Conservation (phyloP, 2,329 filamentous ascomycete species). For the Ceratocystis variospora region DNA sequence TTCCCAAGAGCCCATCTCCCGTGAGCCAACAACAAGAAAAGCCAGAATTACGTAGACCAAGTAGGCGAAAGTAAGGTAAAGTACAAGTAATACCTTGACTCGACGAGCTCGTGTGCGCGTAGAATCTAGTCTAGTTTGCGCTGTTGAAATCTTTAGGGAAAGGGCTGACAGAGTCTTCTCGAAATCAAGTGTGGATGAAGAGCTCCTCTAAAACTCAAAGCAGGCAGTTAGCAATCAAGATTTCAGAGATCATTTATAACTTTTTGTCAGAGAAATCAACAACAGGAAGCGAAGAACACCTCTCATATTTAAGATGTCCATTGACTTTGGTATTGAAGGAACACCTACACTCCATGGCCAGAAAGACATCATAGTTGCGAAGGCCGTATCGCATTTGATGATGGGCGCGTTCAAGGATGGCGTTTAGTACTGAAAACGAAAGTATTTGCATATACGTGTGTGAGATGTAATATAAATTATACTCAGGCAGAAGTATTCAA, state of each 20-base stretch:
- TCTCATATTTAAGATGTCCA: not conserved
- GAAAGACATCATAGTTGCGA: slow-evolving; percentile 56
- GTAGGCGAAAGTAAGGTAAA: slow-evolving; percentile 85
- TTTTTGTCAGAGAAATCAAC: no score
- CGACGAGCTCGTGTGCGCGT: slow-evolving; percentile 61
- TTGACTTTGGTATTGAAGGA: not conserved
- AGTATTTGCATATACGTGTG: not conserved
- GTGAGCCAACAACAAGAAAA: slow-evolving; percentile 70
- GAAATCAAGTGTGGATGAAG: slow-evolving; percentile 77
- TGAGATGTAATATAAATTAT: not conserved
- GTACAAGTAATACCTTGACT: slow-evolving; percentile 70
- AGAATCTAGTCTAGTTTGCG: slow-evolving; percentile 58
- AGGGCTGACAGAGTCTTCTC: slow-evolving; percentile 79
- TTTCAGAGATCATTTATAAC: not conserved
- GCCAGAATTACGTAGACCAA: slow-evolving; percentile 73
- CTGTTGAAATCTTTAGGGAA: slow-evolving; percentile 65
- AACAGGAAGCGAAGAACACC: not conserved
- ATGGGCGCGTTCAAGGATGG: no score
- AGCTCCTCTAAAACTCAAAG: slow-evolving; percentile 45
- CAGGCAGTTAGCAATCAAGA: not conserved
- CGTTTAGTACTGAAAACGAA: no score
- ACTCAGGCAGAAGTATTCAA: not conserved
- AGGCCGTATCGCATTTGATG: no score
- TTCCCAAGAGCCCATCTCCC: slow-evolving; percentile 61
- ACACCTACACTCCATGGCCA: slow-evolving; percentile 67